These are phyloP conservation scores for Camptophora hylomeconis DNA, from an alignment of 2,329 filamentous ascomycete genomes.

Conservation along the genomic window DNA sequence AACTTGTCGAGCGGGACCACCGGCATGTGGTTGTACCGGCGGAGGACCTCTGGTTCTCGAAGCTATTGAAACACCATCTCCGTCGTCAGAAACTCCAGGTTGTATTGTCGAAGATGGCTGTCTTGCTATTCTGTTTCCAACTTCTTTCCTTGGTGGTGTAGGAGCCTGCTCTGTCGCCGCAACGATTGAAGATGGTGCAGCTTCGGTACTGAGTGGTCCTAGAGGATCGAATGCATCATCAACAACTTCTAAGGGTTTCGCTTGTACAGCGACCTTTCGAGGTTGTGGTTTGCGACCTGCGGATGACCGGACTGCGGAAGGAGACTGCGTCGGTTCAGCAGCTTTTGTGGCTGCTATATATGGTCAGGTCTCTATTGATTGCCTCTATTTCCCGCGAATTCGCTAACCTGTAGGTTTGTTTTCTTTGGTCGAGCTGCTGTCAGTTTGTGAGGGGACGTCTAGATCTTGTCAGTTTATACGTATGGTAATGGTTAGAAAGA, in stretches of 20 bases:
- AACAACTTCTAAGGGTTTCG: conserved; percentile 49
- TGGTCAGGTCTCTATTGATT: conserved; percentile 5
- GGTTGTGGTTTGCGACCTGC: conserved; percentile 37
- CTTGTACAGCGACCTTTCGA: conserved; percentile 46
- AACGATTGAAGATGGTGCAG: conserved; percentile 18
- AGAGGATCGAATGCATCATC: conserved; percentile 50
- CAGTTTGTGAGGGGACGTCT: conserved; percentile 17
- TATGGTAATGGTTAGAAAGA: conserved; percentile 18
- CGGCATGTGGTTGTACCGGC: conserved; percentile 38
- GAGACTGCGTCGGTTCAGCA: conserved; percentile 18
- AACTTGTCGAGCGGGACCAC: conserved; percentile 36
- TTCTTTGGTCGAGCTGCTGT: conserved; percentile 20
- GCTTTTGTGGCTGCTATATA: conserved; percentile 14
- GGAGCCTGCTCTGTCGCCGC: conserved; percentile 40
- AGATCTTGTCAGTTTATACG: conserved; percentile 5
- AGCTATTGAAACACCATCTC: conserved; percentile 49
- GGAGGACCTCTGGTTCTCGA: conserved; percentile 51
- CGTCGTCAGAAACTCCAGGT: conserved; percentile 55
- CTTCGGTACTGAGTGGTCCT: conserved; percentile 40
- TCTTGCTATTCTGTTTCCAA: conserved; percentile 23
- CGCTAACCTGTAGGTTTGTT: conserved; percentile 10
- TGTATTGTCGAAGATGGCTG: conserved; percentile 23
- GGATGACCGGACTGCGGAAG: conserved; percentile 34
- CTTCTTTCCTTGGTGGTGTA: conserved; percentile 47
- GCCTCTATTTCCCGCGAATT: conserved; percentile 2